Conservation (phyloP, 495 filamentous ascomycete species). For the Penicillium waksmanii region DNA sequence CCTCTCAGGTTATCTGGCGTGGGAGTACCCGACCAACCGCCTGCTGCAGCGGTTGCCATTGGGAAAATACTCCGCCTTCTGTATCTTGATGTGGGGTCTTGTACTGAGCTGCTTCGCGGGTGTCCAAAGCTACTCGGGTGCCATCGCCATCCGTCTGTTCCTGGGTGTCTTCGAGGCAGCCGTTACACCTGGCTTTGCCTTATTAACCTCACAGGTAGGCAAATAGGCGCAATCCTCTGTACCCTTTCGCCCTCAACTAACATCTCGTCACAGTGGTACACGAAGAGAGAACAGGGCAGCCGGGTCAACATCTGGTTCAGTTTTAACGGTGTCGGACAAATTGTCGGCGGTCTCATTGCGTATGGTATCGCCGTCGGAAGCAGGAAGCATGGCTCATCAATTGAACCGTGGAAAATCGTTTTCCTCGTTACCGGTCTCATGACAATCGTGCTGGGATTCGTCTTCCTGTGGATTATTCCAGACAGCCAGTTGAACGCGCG, state of each 20-base stretch:
- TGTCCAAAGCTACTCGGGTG: constrained; percentile 48
- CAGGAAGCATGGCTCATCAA: constrained; percentile 50
- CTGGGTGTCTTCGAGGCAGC: constrained; percentile 64
- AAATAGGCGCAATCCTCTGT: background rate
- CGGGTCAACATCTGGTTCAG: constrained; percentile 66
- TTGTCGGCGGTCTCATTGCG: constrained; percentile 64
- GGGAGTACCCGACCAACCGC: constrained; percentile 65
- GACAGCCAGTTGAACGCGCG: constrained; percentile 72
- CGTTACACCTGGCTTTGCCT: constrained; percentile 65
- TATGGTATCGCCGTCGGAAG: constrained; percentile 68
- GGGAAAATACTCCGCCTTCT: constrained; percentile 61
- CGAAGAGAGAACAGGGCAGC: constrained; percentile 59
- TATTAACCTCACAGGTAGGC: constrained; percentile 58
- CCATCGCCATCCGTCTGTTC: constrained; percentile 62
- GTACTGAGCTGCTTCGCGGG: constrained; percentile 59
- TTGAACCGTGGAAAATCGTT: constrained; percentile 69
- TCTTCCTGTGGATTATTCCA: constrained; percentile 67
- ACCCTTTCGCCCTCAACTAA: background rate
- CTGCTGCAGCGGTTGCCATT: constrained; percentile 62
- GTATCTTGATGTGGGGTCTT: constrained; percentile 61
- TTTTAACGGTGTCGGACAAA: constrained; percentile 64
- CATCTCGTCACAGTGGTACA: constrained; percentile 56
- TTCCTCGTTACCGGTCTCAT: constrained; percentile 69
- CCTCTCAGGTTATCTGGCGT: constrained; percentile 58
- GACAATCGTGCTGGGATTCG: constrained; percentile 57